These are phyloP conservation scores for Triticum aestivum DNA, from an alignment of 176 grass and related monocot genomes.

Conservation along the genomic window IWGSC_CS_RefSeq_v2.1 NC_057805.1:486738657-486739156, in stretches of 20 bases:
- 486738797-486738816: slow-evolving; percentile 78
- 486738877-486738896: slow-evolving; percentile 72
- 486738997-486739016: neutral
- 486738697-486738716: neutral
- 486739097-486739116: neutral
- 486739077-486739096: neutral
- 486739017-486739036: neutral
- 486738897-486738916: slow-evolving; percentile 19
- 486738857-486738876: slow-evolving; percentile 92
- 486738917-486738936: neutral
- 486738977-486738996: neutral
- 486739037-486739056: neutral
- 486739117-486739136: neutral
- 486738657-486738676: too few species aligned
- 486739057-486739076: neutral
- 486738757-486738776: neutral
- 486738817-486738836: slow-evolving; percentile 96
- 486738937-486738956: neutral
- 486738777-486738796: neutral
- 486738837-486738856: slow-evolving; percentile 81
- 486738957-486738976: neutral
- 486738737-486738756: neutral
- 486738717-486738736: neutral
- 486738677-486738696: neutral
- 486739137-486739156: neutral